phyloP scores from a whole-genome alignment of 768 basidiomycete genomes.

The Naganishia vaughanmartiniae region DNA sequence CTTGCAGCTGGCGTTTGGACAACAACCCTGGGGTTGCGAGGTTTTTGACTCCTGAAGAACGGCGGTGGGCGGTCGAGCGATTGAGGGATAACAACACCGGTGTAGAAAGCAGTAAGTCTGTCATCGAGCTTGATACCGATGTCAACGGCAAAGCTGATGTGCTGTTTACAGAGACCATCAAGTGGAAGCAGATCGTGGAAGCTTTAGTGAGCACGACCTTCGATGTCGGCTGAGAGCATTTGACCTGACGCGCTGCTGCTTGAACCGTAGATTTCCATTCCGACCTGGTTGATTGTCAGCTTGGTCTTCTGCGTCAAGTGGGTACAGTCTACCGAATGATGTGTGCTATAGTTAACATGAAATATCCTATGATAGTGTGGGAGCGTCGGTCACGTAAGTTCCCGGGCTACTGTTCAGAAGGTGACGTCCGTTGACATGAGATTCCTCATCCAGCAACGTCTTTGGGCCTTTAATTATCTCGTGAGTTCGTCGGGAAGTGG shows the following conservation, averaged over 20 bases:
- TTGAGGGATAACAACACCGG: conserved; percentile 44
- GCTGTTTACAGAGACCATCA: conserved; percentile 21
- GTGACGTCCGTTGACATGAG: not conserved
- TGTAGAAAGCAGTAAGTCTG: conserved; percentile 26
- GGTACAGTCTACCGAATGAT: conserved; percentile 30
- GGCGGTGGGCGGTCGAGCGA: conserved; percentile 31
- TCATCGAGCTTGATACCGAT: not conserved
- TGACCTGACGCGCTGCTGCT: not conserved
- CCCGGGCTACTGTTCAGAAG: not conserved
- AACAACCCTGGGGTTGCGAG: conserved; percentile 34
- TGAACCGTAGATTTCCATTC: conserved; percentile 6
- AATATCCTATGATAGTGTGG: not conserved
- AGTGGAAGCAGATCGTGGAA: conserved; percentile 38
- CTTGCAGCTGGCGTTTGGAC: conserved; percentile 22
- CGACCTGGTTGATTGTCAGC: conserved; percentile 32
- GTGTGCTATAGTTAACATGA: not conserved
- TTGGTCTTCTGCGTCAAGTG: conserved; percentile 54
- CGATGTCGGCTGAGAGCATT: not conserved
- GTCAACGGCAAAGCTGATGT: not conserved
- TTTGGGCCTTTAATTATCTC: conserved; percentile 57
- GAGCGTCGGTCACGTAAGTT: conserved; percentile 32
- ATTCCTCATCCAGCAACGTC: conserved; percentile 16
- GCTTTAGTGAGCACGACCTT: conserved; percentile 15
- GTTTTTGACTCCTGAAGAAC: conserved; percentile 28
- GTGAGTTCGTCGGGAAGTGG: not conserved